Percentiles rank a stretch among this genome's conserved stretches.
Evolutionary conservation across 176 grass and related monocot genomes (phyloP).

Genomic region (Thalia dealbata): DNA sequence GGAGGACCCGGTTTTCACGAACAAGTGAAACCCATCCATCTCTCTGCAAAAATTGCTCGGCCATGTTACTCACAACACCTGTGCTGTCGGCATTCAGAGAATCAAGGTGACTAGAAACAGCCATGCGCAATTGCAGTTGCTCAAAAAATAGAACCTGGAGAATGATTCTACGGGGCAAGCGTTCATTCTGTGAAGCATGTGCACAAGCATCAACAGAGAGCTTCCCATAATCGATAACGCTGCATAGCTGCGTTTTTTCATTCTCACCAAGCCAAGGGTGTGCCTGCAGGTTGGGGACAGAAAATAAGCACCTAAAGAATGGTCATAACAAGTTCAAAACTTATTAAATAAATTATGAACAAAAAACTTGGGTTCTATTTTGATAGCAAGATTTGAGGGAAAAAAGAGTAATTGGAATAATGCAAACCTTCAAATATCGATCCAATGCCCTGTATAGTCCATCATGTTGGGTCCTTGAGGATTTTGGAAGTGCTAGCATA

Average conservation of each 20-base stretch:
- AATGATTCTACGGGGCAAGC: constrained; percentile 12
- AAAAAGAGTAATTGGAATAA: not conserved
- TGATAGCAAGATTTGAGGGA: too few species aligned
- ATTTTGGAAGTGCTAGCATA: constrained; percentile 10
- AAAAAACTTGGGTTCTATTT: not conserved
- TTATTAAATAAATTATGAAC: not conserved
- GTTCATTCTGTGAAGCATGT: constrained; percentile 19
- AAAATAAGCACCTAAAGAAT: not conserved
- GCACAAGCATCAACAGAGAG: constrained; percentile 10
- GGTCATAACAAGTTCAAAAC: not conserved
- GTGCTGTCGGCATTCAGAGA: not conserved
- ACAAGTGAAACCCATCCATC: constrained; percentile 15
- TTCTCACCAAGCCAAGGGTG: constrained; percentile 19
- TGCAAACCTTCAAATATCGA: constrained; percentile 22
- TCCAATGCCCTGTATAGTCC: constrained; percentile 20
- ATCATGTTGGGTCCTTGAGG: constrained; percentile 2
- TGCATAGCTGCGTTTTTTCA: constrained; percentile 11
- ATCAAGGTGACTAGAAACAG: constrained; percentile 8
- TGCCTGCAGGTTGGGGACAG: not conserved
- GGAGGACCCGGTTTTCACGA: constrained; percentile 11
- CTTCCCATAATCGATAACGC: constrained; percentile 13
- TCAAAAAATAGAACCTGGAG: constrained; percentile 20
- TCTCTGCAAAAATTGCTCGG: not conserved
- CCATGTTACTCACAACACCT: not conserved
- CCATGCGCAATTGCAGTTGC: constrained; percentile 1